These are phyloP conservation scores for Cucumis melo DNA, from an alignment of 306 rosid species.

Conservation along the genomic window DNA sequence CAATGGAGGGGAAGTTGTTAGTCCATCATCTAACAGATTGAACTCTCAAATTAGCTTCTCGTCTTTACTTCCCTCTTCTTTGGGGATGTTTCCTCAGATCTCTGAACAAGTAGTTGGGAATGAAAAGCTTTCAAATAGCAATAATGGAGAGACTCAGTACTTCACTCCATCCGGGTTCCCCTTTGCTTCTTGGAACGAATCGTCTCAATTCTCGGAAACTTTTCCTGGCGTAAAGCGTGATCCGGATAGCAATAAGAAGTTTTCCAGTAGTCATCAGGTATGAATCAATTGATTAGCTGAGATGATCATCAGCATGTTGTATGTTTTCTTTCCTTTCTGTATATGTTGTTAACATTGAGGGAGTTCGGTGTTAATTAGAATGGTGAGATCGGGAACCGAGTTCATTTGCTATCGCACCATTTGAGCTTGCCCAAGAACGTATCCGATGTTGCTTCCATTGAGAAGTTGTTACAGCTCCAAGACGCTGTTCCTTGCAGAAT, in stretches of 20 bases:
- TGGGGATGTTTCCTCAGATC: constrained; percentile 53
- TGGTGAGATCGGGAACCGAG: constrained; percentile 46
- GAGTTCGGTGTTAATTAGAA: constrained; percentile 23
- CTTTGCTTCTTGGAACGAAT: constrained; percentile 42
- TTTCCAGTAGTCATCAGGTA: constrained; percentile 47
- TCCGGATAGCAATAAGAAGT: constrained; percentile 27
- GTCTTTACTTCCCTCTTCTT: constrained; percentile 31
- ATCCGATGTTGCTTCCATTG: constrained; percentile 42
- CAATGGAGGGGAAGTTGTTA: constrained; percentile 21
- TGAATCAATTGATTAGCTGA: not conserved
- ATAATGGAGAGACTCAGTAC: constrained; percentile 22
- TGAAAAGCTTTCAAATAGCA: constrained; percentile 28
- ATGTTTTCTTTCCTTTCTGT: not conserved
- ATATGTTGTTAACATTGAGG: not conserved
- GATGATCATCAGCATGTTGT: not conserved
- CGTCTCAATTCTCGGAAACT: constrained; percentile 33
- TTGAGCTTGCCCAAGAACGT: constrained; percentile 70
- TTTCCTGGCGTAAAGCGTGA: constrained; percentile 36
- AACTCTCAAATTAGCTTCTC: constrained; percentile 46
- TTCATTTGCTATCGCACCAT: constrained; percentile 50
- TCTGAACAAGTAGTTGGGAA: constrained; percentile 30
- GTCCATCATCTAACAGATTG: constrained; percentile 36
- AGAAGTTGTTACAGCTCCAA: constrained; percentile 64
- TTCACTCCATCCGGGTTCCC: constrained; percentile 32
- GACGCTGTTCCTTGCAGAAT: constrained; percentile 89